Evolutionary conservation across 148 eudicot genomes (phyloP).

Genomic region (Camellia sinensis): DNA sequence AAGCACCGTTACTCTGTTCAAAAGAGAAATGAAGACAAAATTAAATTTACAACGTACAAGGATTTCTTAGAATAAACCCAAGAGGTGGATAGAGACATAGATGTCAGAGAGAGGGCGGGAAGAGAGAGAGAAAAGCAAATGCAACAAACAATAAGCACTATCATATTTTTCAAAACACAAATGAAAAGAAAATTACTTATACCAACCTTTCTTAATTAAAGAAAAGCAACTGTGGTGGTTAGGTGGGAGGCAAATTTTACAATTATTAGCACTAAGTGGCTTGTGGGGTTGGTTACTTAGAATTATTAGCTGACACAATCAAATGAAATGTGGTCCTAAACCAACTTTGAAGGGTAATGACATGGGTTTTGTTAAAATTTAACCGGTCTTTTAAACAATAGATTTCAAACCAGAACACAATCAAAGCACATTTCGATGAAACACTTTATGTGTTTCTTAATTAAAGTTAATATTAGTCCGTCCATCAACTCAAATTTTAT

Average conservation of each 20-base stretch:
- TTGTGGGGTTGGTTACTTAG: conserved; percentile 8
- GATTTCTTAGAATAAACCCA: neutral
- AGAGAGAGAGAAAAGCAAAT: neutral
- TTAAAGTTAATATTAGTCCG: neutral
- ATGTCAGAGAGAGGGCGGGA: neutral
- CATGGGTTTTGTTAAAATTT: neutral
- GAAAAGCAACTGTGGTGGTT: neutral
- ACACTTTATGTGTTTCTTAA: neutral
- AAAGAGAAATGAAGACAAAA: too few relatives aligned
- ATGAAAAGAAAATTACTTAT: conserved; percentile 8
- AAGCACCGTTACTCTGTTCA: too few relatives aligned
- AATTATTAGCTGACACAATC: conserved; percentile 13
- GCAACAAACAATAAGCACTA: neutral
- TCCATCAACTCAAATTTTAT: neutral
- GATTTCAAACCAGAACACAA: neutral
- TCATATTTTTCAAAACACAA: neutral
- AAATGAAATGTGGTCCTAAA: neutral
- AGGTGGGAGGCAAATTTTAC: neutral
- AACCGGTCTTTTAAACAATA: neutral
- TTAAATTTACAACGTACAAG: too few relatives aligned
- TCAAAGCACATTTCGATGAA: too few relatives aligned
- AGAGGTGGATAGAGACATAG: neutral
- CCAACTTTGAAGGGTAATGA: neutral
- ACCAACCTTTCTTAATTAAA: neutral
- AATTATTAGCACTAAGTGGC: neutral